Conservation (phyloP, 2,329 filamentous ascomycete genomes). For the Cadophora luteo-olivacea region DNA sequence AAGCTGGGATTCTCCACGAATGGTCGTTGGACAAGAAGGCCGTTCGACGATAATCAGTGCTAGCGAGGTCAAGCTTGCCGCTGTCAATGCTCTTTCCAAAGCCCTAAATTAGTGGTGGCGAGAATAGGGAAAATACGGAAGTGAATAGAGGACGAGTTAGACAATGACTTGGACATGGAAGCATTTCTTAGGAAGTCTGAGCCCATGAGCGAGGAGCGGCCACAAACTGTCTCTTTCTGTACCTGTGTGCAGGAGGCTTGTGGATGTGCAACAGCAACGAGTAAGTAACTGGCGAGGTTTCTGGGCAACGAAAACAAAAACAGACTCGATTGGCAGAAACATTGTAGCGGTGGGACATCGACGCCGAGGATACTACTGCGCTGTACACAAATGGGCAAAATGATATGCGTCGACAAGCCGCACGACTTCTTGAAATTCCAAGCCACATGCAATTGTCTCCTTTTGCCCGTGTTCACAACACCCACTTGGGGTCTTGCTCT, state of each 20-base stretch:
- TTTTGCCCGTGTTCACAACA: slow-evolving; percentile 3
- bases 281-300: slow-evolving; percentile 17
- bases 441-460: slow-evolving; percentile 9
- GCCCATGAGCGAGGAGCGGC: background rate
- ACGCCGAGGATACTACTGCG: slow-evolving; percentile 9
- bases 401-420: slow-evolving; percentile 9
- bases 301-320: slow-evolving; percentile 14
- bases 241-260: slow-evolving; percentile 4
- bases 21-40: slow-evolving; percentile 16
- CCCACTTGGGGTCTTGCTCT: background rate
- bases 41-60: slow-evolving; percentile 20
- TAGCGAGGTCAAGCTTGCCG: slow-evolving; percentile 27
- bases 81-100: slow-evolving; percentile 25
- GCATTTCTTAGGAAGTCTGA: background rate
- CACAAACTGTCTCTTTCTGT: background rate
- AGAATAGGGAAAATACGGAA: slow-evolving; percentile 18
- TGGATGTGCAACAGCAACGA: slow-evolving; percentile 1
- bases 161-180: background rate
- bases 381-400: slow-evolving; percentile 4
- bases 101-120: slow-evolving; percentile 14
- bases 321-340: slow-evolving; percentile 4
- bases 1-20: slow-evolving; percentile 33
- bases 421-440: background rate
- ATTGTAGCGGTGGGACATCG: slow-evolving; percentile 14
- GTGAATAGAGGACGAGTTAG: background rate